Evolutionary conservation across 208 protist genomes (phyloP).

Genomic region (Acanthamoeba comandoni): DNA sequence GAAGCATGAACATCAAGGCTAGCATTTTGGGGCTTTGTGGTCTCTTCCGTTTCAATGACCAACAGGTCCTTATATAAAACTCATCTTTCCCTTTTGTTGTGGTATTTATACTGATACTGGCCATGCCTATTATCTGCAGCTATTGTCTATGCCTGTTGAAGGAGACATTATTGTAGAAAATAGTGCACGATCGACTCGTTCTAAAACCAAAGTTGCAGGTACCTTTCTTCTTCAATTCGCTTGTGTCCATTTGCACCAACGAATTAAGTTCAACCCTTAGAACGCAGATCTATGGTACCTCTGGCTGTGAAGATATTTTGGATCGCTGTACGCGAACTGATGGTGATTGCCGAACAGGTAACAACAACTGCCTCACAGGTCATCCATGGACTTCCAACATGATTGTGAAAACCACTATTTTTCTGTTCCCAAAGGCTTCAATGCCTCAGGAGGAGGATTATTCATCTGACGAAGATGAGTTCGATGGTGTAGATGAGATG

Average conservation of each 20-base stretch:
- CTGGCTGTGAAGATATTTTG: conserved; percentile 5
- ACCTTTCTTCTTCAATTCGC: not conserved
- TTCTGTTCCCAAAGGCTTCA: too few species aligned
- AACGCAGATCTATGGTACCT: conserved; percentile 3
- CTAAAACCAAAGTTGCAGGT: conserved; percentile 27
- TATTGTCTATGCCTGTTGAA: conserved; percentile 47
- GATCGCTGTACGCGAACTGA: conserved; percentile 31
- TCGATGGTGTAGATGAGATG: conserved; percentile 18
- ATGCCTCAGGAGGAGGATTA: too few species aligned
- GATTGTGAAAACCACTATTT: too few species aligned
- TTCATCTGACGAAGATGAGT: not conserved
- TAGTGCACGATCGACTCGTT: not conserved
- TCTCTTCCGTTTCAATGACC: conserved; percentile 28
- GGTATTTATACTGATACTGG: too few species aligned
- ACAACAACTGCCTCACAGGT: too few species aligned
- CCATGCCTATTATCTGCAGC: too few species aligned
- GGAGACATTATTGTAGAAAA: conserved; percentile 23
- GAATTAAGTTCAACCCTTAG: not conserved
- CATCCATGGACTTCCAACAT: too few species aligned
- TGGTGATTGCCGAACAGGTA: conserved; percentile 51
- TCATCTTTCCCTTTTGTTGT: too few species aligned
- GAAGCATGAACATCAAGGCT: conserved; percentile 60
- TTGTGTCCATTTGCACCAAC: not conserved
- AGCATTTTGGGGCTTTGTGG: conserved; percentile 25
- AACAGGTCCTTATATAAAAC: too few species aligned